Percentiles rank a stretch among this genome's conserved stretches.
Conservation (phyloP, 2,329 filamentous ascomycete genomes). For the Akanthomyces muscarius region DNA sequence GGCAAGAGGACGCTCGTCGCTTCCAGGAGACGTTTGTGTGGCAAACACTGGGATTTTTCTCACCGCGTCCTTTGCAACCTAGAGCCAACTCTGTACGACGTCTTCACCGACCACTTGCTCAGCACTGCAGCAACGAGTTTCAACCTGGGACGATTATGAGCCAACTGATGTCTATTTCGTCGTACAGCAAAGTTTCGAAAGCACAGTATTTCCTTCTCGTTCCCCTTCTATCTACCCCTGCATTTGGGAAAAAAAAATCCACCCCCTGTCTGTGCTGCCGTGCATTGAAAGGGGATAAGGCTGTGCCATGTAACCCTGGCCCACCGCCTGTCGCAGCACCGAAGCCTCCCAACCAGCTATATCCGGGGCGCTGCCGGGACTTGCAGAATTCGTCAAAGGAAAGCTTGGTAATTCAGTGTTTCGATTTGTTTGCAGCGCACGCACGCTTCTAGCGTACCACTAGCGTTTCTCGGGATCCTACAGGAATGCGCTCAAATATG, state of each 20-base stretch:
- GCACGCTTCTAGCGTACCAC: background rate
- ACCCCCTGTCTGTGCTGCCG: background rate
- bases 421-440: background rate
- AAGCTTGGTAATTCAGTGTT: background rate
- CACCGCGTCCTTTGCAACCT: too few species aligned
- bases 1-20: too few species aligned
- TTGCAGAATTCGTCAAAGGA: background rate
- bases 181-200: background rate
- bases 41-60: too few species aligned
- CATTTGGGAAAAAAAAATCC: too few species aligned
- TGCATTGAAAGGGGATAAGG: background rate
- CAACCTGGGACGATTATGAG: background rate
- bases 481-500: background rate
- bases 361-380: background rate
- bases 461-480: background rate
- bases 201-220: background rate
- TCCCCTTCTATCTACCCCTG: background rate
- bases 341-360: slow-evolving; percentile 3
- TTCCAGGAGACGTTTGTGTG: too few species aligned
- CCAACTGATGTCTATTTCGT: background rate
- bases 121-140: too few species aligned
- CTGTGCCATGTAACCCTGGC: background rate
- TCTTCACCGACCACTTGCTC: too few species aligned
- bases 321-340: slow-evolving; percentile 6
- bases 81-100: too few species aligned